These are phyloP conservation scores for Penicillium parvum DNA, from an alignment of 495 filamentous ascomycete genomes.

Conservation along the genomic window DNA sequence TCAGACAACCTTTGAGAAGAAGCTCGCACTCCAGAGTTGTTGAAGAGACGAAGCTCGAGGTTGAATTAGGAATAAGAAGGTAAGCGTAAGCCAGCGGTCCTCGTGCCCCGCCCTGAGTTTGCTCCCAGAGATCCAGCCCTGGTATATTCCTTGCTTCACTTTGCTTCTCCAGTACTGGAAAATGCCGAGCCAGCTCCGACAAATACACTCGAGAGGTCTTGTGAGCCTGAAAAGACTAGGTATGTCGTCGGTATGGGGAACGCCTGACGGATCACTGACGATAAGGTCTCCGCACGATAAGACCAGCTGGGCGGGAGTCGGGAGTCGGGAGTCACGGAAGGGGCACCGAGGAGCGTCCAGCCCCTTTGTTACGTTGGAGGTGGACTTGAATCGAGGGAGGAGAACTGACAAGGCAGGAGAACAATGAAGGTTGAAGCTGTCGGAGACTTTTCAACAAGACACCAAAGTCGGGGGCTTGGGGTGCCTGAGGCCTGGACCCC, in stretches of 20 bases:
- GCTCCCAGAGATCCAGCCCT: background rate
- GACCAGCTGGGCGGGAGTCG: no score
- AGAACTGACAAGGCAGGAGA: background rate
- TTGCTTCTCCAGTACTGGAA: background rate
- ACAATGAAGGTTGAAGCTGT: background rate
- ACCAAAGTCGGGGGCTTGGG: background rate
- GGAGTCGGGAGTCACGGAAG: constrained; percentile 7
- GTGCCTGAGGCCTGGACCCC: constrained; percentile 6
- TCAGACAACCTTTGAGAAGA: no score
- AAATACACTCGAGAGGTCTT: background rate
- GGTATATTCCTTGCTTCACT: background rate
- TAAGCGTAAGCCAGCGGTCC: background rate
- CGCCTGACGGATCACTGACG: constrained; percentile 15
- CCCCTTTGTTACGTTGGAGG: background rate
- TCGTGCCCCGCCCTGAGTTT: constrained; percentile 1
- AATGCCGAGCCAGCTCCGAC: background rate
- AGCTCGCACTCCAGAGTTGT: no score
- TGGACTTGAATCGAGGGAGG: background rate
- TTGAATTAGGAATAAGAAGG: background rate
- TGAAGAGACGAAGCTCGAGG: background rate
- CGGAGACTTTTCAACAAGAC: constrained; percentile 2
- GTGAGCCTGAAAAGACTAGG: background rate
- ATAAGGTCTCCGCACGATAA: constrained; percentile 23
- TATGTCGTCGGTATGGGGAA: background rate
- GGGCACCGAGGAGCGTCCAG: constrained; percentile 1